Conservation (phyloP, 176 grass and related monocot species). For the Tillandsia leiboldiana region DNA sequence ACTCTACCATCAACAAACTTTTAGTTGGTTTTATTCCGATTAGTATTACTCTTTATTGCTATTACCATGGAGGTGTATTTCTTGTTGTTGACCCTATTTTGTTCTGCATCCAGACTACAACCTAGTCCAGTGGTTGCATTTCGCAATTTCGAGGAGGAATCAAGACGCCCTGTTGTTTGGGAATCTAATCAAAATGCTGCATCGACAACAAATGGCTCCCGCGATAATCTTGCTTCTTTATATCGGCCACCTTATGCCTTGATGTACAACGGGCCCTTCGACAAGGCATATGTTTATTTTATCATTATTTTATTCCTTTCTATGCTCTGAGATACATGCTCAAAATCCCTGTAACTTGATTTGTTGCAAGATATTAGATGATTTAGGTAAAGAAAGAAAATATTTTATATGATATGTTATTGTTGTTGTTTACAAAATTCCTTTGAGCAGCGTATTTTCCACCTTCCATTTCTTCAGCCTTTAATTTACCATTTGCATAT, state of each 20-base stretch:
- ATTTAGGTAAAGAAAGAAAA: background rate
- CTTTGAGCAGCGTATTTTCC: background rate
- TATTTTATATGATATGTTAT: background rate
- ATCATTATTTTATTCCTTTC: background rate
- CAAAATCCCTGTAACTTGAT: background rate
- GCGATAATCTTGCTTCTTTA: conserved; percentile 70
- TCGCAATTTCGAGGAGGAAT: conserved; percentile 83
- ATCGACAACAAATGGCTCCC: conserved; percentile 32
- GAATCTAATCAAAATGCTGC: conserved; percentile 48
- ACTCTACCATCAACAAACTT: background rate
- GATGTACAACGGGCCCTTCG: conserved; percentile 91
- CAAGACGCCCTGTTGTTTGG: conserved; percentile 81
- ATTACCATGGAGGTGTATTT: background rate
- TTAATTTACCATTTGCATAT: background rate
- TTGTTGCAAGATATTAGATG: background rate
- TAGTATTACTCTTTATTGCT: background rate
- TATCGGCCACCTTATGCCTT: conserved; percentile 82
- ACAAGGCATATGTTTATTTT: conserved; percentile 45
- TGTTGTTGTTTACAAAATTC: background rate
- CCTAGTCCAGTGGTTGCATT: conserved; percentile 55
- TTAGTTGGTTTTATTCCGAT: background rate
- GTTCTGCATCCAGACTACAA: conserved; percentile 32
- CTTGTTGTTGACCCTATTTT: background rate
- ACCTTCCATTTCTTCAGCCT: background rate
- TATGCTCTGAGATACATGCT: background rate